Percentiles rank a stretch among this genome's conserved stretches.
Conservation (phyloP, 2,329 filamentous ascomycete genomes). For the Ophiostoma novo-ulmi region DNA sequence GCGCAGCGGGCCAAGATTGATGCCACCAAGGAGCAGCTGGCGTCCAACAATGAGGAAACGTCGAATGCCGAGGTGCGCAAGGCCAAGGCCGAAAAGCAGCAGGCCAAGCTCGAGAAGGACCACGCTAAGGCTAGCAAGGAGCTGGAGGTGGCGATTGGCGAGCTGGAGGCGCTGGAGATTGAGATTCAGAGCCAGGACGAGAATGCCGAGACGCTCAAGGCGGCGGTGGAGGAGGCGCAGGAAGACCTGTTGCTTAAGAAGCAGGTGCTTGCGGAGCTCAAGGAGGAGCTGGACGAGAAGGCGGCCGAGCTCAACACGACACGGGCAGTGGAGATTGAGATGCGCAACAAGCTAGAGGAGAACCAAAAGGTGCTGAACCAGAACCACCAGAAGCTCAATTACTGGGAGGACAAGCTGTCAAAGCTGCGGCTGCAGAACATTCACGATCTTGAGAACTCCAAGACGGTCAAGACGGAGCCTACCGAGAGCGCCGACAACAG, state of each 20-base stretch:
- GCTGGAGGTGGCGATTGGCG: slow-evolving; percentile 62
- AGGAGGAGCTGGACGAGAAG: slow-evolving; percentile 82
- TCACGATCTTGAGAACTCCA: slow-evolving; percentile 52
- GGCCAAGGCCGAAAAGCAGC: slow-evolving; percentile 91
- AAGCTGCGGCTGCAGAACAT: slow-evolving; percentile 82
- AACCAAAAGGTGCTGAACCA: slow-evolving; percentile 84
- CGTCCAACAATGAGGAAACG: slow-evolving; percentile 71
- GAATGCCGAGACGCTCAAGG: slow-evolving; percentile 66
- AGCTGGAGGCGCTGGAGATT: slow-evolving; percentile 71
- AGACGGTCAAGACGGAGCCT: slow-evolving; percentile 13
- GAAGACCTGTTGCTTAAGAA: slow-evolving; percentile 73
- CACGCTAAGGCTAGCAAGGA: slow-evolving; percentile 74
- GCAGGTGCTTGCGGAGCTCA: slow-evolving; percentile 71
- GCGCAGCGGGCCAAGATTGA: slow-evolving; percentile 89
- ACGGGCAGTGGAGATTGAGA: slow-evolving; percentile 87
- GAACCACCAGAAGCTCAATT: slow-evolving; percentile 74
- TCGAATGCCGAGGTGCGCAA: slow-evolving; percentile 82
- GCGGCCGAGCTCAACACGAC: slow-evolving; percentile 81
- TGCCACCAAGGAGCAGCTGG: slow-evolving; percentile 77
- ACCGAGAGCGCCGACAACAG: slow-evolving; percentile 26
- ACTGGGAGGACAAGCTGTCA: slow-evolving; percentile 85
- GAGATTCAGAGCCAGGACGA: slow-evolving; percentile 73
- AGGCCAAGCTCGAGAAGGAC: slow-evolving; percentile 79
- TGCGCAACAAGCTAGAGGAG: slow-evolving; percentile 96
- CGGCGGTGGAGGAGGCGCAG: slow-evolving; percentile 75